Base-by-base conservation (phyloP, 2,329 filamentous ascomycete genomes). In the Setomelanomma holmii region DNA sequence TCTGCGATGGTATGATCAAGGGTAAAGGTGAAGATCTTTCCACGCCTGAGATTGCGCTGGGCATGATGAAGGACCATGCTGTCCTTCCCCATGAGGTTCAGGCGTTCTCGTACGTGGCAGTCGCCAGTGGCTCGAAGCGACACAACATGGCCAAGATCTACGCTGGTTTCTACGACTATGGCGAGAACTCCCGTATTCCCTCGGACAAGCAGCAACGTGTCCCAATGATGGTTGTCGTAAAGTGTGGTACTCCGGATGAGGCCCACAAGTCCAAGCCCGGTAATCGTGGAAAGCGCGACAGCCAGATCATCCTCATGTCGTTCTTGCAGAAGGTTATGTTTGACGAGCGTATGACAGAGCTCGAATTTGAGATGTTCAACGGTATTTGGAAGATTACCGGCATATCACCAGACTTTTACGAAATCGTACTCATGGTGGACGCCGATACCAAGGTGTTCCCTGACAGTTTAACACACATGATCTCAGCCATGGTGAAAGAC, bases 261-360 rank as follows among this genome's bases (percentile, higher is more conserved):
- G 84, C 86, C 24, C 81, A 77, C 35, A 89, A 89, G 66, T 83
- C 89, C 51, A 99, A 99, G 78, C 91, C 96, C 11, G 95, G 95
- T 66, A 99, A 99, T 78, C 87, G 95, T 78, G 96, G 95, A 77
- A 99, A 99, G 83, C 91, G 95, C 73, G 95, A 99, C 82, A 96
- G 91, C 80, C 95, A 99, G 76, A 97, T 99, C 70, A 95, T 99
- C 65, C 84, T 99, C 62, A 99, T 99, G 95, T 97, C 93, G 4
- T 99, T 99, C 83, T 80, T 99, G 64, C 95, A 99, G 74, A 99
- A 99, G 80, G 95, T 99, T 71, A 99, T 99, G 95, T 99, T 99
- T 68, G 95, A 99, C 74, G 96, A 99, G 78, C 90, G 95, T 56
- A 99, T 99, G 95, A 99, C 96, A 16, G 93, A 99, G 76, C 88